Percentiles rank a stretch among this genome's conserved stretches.
Conservation (phyloP, 2,329 filamentous ascomycete species). For the Raffaelea ambrosiae region DNA sequence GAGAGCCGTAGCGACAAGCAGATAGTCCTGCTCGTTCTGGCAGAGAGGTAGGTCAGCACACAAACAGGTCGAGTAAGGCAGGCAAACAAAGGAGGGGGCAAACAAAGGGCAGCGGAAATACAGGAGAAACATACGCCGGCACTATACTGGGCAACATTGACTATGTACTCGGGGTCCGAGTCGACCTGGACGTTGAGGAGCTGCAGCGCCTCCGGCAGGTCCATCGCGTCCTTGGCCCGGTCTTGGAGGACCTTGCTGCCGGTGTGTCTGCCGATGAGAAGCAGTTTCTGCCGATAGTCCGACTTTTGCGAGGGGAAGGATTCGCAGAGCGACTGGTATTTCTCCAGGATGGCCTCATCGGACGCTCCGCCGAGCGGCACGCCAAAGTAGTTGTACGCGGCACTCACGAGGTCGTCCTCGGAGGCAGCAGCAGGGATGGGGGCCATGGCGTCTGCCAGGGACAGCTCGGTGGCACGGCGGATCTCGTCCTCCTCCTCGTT, state of each 20-base stretch:
- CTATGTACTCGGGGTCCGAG: constrained; percentile 21
- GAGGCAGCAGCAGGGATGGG: background rate
- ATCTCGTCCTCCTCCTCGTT: constrained; percentile 12
- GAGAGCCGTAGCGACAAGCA: constrained; percentile 10
- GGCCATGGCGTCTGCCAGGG: constrained; percentile 6
- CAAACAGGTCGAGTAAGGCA: no score
- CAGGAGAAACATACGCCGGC: constrained; percentile 5
- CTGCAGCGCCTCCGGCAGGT: constrained; percentile 29
- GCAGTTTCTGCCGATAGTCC: constrained; percentile 18
- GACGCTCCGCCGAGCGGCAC: constrained; percentile 9
- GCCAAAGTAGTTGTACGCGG: constrained; percentile 18
- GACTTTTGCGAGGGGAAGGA: constrained; percentile 18
- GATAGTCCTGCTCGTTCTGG: constrained; percentile 10
- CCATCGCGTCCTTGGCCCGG: constrained; percentile 9
- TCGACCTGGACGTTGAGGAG: constrained; percentile 27
- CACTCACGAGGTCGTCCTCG: constrained; percentile 4
- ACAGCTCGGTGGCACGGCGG: constrained; percentile 12
- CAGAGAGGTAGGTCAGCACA: no score
- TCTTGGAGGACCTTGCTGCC: constrained; percentile 12
- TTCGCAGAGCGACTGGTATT: constrained; percentile 15
- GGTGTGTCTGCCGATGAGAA: constrained; percentile 18
- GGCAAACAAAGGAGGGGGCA: background rate
- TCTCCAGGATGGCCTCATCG: constrained; percentile 13
- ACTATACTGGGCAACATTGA: constrained; percentile 15
- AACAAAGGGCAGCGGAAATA: background rate